Conservation (phyloP, 1,139 yeast genomes). For the Yamadazyma atmosphaerica region DNA sequence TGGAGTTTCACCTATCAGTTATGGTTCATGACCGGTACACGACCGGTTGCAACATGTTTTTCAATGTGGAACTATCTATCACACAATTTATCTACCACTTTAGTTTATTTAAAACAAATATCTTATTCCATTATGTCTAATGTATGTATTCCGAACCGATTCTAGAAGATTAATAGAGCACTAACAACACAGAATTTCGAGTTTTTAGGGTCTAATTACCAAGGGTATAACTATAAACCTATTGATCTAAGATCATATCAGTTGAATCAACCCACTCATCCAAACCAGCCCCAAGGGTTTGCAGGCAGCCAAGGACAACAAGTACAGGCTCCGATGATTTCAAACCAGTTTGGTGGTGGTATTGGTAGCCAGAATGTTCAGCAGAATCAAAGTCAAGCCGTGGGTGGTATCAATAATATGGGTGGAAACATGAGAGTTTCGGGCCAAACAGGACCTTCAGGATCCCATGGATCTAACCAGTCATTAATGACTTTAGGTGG, state of each 20-base stretch:
- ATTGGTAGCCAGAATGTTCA: background rate
- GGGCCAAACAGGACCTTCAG: background rate
- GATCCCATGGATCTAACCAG: background rate
- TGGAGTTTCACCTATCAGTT: background rate
- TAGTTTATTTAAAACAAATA: no score
- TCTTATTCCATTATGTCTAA: no score
- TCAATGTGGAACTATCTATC: background rate
- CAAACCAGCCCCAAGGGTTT: background rate
- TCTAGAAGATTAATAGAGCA: background rate
- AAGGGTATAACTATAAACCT: background rate
- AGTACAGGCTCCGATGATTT: background rate
- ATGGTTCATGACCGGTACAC: background rate
- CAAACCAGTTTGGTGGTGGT: background rate
- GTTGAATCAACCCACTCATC: background rate
- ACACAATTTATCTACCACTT: no score
- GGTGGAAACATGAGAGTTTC: background rate
- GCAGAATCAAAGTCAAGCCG: background rate
- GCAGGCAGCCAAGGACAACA: background rate
- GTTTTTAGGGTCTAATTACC: background rate
- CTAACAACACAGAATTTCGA: slow-evolving; percentile 1
- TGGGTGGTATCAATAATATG: background rate
- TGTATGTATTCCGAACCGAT: background rate
- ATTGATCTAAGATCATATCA: background rate
- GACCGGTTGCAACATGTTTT: background rate
- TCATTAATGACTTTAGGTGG: background rate